Conservation (phyloP, 2,329 filamentous ascomycete genomes). For the Plectosphaerella plurivora region DNA sequence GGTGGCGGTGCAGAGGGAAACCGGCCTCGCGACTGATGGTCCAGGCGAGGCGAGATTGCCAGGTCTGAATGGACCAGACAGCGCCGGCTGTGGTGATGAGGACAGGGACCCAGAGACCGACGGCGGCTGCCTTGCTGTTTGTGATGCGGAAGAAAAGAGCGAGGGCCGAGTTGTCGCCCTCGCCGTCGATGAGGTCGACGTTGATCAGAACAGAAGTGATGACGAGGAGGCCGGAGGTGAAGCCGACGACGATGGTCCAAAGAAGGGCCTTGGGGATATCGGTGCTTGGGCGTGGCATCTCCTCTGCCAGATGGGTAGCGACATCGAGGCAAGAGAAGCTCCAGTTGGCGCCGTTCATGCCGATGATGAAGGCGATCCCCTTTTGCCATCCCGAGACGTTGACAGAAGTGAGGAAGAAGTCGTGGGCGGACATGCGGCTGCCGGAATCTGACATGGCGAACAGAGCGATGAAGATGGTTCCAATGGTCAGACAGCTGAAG, state of each 20-base stretch:
- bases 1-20: slow-evolving; percentile 16
- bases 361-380: slow-evolving; percentile 22
- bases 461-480: slow-evolving; percentile 17
- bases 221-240: slow-evolving; percentile 14
- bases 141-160: slow-evolving; percentile 17
- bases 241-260: slow-evolving; percentile 18
- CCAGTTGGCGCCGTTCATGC: slow-evolving; percentile 22
- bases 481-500: slow-evolving; percentile 17
- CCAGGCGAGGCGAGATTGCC: slow-evolving; percentile 23
- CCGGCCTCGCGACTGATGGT: slow-evolving; percentile 20
- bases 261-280: slow-evolving; percentile 18
- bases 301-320: slow-evolving; percentile 20
- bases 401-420: slow-evolving; percentile 15
- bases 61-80: slow-evolving; percentile 21
- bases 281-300: slow-evolving; percentile 19
- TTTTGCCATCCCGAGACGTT: slow-evolving; percentile 19
- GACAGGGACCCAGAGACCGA: slow-evolving; percentile 16
- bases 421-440: slow-evolving; percentile 9
- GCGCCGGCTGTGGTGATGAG: slow-evolving; percentile 16
- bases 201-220: slow-evolving; percentile 15
- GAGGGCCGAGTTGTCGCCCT: slow-evolving; percentile 15
- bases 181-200: slow-evolving; percentile 17
- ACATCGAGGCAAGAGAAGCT: slow-evolving; percentile 23
- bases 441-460: slow-evolving; percentile 16
- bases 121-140: slow-evolving; percentile 15